phyloP scores from a whole-genome alignment of 495 filamentous ascomycete species.

The Daldinia concentrica region DNA sequence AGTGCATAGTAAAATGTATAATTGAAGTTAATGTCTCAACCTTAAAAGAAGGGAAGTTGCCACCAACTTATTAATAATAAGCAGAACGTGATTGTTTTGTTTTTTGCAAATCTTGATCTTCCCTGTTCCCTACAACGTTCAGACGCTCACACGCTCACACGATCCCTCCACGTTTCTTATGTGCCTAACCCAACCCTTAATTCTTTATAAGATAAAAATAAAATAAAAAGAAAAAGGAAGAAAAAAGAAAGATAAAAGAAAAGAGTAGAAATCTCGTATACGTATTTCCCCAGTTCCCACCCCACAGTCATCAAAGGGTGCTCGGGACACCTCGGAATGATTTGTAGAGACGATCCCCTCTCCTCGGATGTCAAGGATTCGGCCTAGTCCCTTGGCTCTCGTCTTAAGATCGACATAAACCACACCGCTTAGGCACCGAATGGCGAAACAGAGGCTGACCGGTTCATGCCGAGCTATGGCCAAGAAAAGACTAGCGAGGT shows the following conservation, averaged over 20 bases:
- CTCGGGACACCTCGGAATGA: background rate
- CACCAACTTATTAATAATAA: background rate
- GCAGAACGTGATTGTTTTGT: background rate
- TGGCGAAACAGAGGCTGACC: slow-evolving; percentile 18
- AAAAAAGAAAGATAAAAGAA: too few species aligned
- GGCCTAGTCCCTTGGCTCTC: slow-evolving; percentile 27
- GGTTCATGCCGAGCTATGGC: slow-evolving; percentile 20
- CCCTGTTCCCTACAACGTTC: background rate
- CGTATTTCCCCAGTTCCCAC: background rate
- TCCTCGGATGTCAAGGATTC: background rate
- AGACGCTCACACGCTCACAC: background rate
- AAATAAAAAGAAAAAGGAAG: too few species aligned
- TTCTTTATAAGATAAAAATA: background rate
- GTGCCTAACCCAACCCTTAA: too few species aligned
- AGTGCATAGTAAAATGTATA: background rate
- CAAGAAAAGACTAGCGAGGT: background rate
- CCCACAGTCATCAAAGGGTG: background rate
- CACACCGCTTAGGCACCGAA: slow-evolving; percentile 30
- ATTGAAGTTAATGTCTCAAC: slow-evolving; percentile 2
- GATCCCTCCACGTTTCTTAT: too few species aligned
- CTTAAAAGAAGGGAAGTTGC: background rate
- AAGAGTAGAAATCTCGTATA: too few species aligned
- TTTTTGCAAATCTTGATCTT: background rate
- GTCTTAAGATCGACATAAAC: slow-evolving; percentile 27
- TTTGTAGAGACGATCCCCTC: background rate